Evolutionary conservation across 805 yeast genomes (phyloP), one percentile per base, ranked within the genome.

Genomic region (Limtongia smithiae): DNA sequence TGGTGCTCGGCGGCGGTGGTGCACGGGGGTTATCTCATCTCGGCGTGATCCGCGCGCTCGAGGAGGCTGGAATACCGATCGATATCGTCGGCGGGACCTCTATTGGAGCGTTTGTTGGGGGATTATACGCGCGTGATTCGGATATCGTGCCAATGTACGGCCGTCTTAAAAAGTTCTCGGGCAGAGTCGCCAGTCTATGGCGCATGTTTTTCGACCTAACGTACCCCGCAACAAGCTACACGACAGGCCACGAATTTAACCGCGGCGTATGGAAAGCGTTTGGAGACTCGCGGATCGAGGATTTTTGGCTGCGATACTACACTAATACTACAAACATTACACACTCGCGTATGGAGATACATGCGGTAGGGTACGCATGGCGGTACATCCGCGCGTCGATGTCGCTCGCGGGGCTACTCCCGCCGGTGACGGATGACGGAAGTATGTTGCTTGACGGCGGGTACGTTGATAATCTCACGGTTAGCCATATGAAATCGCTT

Each of bases 1-100:
- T 93, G 17, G 97, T 91, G 4, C 71, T 91, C 3, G 98, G 98
- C 5, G 98, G 98, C 12, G 98, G 98, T 35, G 98, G 98, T 37
- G 96, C 97, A 0, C 74, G 97, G 59, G 98, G 98, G 1, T 74
- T 91, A 12, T 79, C 96, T 12, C 98, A 91, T 65, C 74, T 91
- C 35, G 98, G 98, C 3, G 83, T 93, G 2, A 78, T 91, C n/a
- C 79, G 81, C 43, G 96, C 97, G 0, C 69, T 91, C 8, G 97
- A 91, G 65, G 94, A 86, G 55, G 80, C 81, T 47, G 97, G 97
- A 0, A 85, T 91, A 12, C 98, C 98, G 0, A 82, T 93, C 32
- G 98, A 91, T 68, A 71, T 90, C 53, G 79, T 91, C 43, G 98
- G 98, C 1, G 98, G 98, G 1, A 91, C 98, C 0, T 90, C 97